Evolutionary conservation across 805 yeast genomes (phyloP), one percentile per base, ranked within the genome.

Genomic region (Starmera quercuum): DNA sequence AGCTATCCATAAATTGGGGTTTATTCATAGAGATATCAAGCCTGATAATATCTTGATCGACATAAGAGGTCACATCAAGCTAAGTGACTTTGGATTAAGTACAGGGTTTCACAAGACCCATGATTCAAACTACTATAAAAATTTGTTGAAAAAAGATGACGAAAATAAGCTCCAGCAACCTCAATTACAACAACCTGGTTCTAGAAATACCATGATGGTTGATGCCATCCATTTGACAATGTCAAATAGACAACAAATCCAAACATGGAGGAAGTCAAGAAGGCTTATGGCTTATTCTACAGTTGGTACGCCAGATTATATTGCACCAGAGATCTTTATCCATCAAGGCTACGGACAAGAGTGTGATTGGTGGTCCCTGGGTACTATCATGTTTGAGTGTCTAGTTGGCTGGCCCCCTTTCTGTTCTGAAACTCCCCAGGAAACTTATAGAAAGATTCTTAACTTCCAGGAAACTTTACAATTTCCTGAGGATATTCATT

Each of bases 231-330:
- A 86, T 53, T 67, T 92, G 58, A 92, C 98, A 3, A 86, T 92
- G 81, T 82, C 96, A 5, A 88, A 88, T 54, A 78, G 98, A 59
- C 95, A 90, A 57, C 73, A 75, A 52, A 66, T 87, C 53, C 77
- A 84, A 42, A 78, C 85, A 8, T 61, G 83, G 45, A 75, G 95
- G 46, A 79, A 77, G 39, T 56, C 61, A 5, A 95, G 88, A 51
- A 76, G 85, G 43, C 80, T 83, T 47, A 80, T 82, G 56, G 99
- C 99, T 3, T 84, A 86, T 47, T 86, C 97, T 3, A 85, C 92
- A 41, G 99, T 92, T n/a, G 99, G 99, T 4, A 85, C 96, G 0
- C 99, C 99, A 1, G 99, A 92, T 59, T 92, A 92, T 55, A 92
- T 92, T 95, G 98, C 99, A 1, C 70, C 94, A 29, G 99, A 92